Conservation (phyloP, 1,284 basidiomycete species). For the Trametes sp. region DNA sequence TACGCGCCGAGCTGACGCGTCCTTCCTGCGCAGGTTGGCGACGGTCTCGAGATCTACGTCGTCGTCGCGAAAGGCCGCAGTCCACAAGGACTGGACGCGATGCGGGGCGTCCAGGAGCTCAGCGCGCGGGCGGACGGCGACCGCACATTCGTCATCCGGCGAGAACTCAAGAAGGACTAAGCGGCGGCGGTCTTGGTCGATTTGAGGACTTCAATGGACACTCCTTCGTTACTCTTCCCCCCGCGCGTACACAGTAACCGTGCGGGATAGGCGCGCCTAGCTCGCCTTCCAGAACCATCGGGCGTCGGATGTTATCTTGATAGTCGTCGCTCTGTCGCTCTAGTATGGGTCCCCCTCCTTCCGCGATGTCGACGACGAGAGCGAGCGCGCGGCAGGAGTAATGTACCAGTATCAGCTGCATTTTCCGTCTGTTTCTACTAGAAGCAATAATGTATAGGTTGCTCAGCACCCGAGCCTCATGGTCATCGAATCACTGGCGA, state of each 20-base stretch:
- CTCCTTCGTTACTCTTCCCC: conserved; percentile 3
- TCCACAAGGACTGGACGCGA: conserved; percentile 65
- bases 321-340: conserved; percentile 15
- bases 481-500: not conserved
- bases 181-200: too few relatives aligned
- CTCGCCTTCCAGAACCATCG: conserved; percentile 2
- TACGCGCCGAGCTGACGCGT: not conserved
- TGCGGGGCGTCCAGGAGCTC: conserved; percentile 69
- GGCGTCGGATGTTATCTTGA: conserved; percentile 5
- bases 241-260: conserved; percentile 5
- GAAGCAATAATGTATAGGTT: conserved; percentile 26
- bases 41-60: conserved; percentile 91
- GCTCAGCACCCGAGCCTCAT: conserved; percentile 5
- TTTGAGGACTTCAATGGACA: conserved; percentile 21
- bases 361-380: conserved; percentile 20
- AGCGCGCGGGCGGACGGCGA: conserved; percentile 66
- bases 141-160: conserved; percentile 74
- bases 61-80: conserved; percentile 77
- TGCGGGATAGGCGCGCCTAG: conserved; percentile 5
- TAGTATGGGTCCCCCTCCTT: conserved; percentile 23
- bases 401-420: conserved; percentile 30
- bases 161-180: conserved; percentile 78
- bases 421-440: conserved; percentile 23
- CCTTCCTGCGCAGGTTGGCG: conserved; percentile 75
- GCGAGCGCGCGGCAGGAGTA: conserved; percentile 28